Evolutionary conservation across 768 basidiomycete species (phyloP).

Genomic region (Phylloporus sp.): DNA sequence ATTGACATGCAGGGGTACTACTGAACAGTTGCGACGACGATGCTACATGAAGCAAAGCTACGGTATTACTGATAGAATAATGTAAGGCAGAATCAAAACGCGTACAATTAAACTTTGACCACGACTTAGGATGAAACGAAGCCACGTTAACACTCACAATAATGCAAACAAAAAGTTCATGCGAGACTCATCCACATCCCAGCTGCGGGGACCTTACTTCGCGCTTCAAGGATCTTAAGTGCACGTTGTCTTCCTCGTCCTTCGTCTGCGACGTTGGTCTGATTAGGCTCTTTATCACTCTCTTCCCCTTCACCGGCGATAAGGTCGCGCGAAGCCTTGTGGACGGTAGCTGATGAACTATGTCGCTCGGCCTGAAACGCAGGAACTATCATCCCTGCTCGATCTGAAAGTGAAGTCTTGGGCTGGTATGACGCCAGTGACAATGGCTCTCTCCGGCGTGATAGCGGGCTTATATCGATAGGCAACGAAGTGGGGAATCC

Average conservation of each 20-base stretch:
- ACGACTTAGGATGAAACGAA: slow-evolving; percentile 1
- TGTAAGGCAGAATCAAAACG: slow-evolving; percentile 18
- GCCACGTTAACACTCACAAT: slow-evolving; percentile 10
- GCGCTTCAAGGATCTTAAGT: slow-evolving; percentile 63
- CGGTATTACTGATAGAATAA: slow-evolving; percentile 33
- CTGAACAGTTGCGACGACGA: slow-evolving; percentile 22
- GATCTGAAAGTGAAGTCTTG: slow-evolving; percentile 42
- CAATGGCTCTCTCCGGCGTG: slow-evolving; percentile 36
- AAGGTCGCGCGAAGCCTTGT: slow-evolving; percentile 61
- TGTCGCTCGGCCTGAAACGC: slow-evolving; percentile 19
- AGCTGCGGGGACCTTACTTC: slow-evolving; percentile 61
- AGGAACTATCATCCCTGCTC: slow-evolving; percentile 30
- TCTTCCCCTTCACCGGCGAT: slow-evolving; percentile 48
- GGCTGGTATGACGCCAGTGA: slow-evolving; percentile 59
- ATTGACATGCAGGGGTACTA: slow-evolving; percentile 14
- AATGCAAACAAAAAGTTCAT: slow-evolving; percentile 15
- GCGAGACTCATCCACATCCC: slow-evolving; percentile 85
- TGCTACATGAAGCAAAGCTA: slow-evolving; percentile 29
- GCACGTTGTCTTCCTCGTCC: slow-evolving; percentile 57
- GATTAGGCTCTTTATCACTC: slow-evolving; percentile 22
- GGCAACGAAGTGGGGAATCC: slow-evolving; percentile 57
- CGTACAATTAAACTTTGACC: slow-evolving; percentile 5
- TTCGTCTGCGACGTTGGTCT: slow-evolving; percentile 20
- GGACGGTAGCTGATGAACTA: slow-evolving; percentile 46
- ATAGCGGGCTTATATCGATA: slow-evolving; percentile 48